Base-by-base conservation (phyloP, 345 rosid genomes). In the Theobroma cacao region DNA sequence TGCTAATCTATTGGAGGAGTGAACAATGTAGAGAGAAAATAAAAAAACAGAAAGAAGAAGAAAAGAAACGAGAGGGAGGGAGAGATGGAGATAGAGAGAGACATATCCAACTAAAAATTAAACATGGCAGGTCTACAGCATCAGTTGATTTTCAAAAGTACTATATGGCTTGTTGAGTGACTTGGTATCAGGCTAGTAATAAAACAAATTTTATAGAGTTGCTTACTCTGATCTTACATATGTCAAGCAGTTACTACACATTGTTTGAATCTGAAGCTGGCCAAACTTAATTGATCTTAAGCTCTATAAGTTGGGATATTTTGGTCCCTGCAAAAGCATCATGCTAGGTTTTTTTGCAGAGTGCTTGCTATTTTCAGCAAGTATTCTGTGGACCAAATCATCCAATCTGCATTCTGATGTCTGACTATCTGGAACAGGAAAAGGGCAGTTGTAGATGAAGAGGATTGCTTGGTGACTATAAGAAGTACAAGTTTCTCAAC, bases 341-440 rank as follows among this genome's bases (percentile, higher is more conserved):
- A 20, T 22, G 72, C 33, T 24, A 22, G 52, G 50, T 22, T 67
- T 12, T 7, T 67, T 36, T n/a, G 50, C 31, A 38, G 48, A 65
- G 38, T 67, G 20, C 52, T 66, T 40, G 33, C 72, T n/a, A 40
- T 38, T 41, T 66, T 66, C 30, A 12, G 52, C 30, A 22, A 12
- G 28, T 13, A 13, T 60, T 60, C 17, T 30, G 20, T 28, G 36
- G 36, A 14, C 30, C 9, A 55, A 58, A 58, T 53, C 30, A 58
- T 38, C 24, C 69, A 64, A 36, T 64, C 69, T 38, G 71, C 71
- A 34, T 38, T 9, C 48, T 38, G 33, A 41, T 22, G 33, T 41
- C 72, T 4, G 53, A 13, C 34, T 41, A 67, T 66, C 52, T 67
- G 53, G 72, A 67, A 40, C 72, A 43, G 72, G 48, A 22, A 41